Evolutionary conservation across 2,329 filamentous ascomycete genomes (phyloP), one percentile per base, ranked within the genome.

Genomic region (Madurella fahalii): DNA sequence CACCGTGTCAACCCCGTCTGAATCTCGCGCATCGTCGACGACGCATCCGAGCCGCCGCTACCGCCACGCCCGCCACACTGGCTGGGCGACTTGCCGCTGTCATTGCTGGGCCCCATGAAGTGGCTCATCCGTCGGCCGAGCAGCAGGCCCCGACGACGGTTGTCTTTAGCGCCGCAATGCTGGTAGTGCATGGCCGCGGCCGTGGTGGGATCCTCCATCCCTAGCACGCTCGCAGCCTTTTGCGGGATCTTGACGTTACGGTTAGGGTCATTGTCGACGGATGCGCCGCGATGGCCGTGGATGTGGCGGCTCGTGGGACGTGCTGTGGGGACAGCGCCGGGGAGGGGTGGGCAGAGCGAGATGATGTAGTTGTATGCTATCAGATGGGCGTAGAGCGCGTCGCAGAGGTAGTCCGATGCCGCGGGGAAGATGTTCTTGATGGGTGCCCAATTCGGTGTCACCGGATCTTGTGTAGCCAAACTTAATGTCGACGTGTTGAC

Each of bases 341-440:
- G 32, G 5, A 53, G 56, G 53, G 39, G 16, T 45, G 51, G 31
- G 20, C 69, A 73, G 9, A 76, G 61, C 5, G 68, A 65, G 43
- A 66, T 67, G 49, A 84, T 70, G 68, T 84, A 84, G 66, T 83
- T 84, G 66, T 80, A 83, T 0, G 78, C 80, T 4, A 84, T 67
- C 9, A 84, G 71, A 61, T 84, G 80, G 0, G 81, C 81, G 61
- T 83, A 84, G 5, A 84, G 67, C 0, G 80, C 78, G 49, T 84
- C 79, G 62, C 80, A 82, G 5, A 83, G 74, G 60, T 79, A 77
- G 57, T 81, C 77, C 2, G 77, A 76, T 18, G 75, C 80, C 2
- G 67, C 61, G 0, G 77, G 74, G 63, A 84, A 83, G 48, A 84
- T 74, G 51, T 74, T 75, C 57, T 75, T 73, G 53, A 84, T 70